These are phyloP conservation scores for Paramecium biaurelia DNA, from an alignment of 73 alveolate genomes.

Conservation along the genomic window DNA sequence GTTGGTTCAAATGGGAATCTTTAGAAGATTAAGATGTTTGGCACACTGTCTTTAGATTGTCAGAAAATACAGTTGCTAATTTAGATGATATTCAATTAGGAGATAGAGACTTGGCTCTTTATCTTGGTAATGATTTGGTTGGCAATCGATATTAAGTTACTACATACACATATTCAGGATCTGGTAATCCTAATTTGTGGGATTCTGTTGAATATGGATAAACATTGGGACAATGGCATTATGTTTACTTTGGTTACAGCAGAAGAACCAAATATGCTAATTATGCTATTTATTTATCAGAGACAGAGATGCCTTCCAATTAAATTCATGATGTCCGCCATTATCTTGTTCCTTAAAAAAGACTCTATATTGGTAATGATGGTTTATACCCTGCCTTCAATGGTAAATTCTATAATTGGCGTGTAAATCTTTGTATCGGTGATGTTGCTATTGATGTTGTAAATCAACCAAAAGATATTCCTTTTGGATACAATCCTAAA, in stretches of 20 bases:
- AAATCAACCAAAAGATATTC: neutral
- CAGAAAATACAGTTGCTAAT: neutral
- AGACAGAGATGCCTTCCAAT: neutral
- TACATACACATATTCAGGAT: conserved; percentile 30
- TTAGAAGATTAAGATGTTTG: conserved; percentile 6
- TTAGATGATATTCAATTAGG: neutral
- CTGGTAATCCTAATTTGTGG: conserved; percentile 44
- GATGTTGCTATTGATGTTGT: neutral
- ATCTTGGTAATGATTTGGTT: conserved; percentile 21
- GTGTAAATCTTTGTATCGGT: neutral
- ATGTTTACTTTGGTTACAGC: conserved; percentile 1
- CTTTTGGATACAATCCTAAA: neutral
- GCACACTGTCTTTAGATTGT: conserved; percentile 38
- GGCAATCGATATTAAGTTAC: neutral
- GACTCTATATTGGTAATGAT: neutral
- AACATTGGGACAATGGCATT: conserved; percentile 1
- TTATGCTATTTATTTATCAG: neutral
- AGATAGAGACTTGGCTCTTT: conserved; percentile 30
- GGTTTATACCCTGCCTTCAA: neutral
- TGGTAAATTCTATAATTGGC: conserved; percentile 14
- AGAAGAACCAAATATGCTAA: neutral
- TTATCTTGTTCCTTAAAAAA: neutral
- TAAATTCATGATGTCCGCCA: neutral
- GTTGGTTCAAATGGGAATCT: conserved; percentile 4
- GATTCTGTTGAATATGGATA: neutral